Evolutionary conservation across 306 rosid genomes (phyloP).

Genomic region (Fragaria ananassa): DNA sequence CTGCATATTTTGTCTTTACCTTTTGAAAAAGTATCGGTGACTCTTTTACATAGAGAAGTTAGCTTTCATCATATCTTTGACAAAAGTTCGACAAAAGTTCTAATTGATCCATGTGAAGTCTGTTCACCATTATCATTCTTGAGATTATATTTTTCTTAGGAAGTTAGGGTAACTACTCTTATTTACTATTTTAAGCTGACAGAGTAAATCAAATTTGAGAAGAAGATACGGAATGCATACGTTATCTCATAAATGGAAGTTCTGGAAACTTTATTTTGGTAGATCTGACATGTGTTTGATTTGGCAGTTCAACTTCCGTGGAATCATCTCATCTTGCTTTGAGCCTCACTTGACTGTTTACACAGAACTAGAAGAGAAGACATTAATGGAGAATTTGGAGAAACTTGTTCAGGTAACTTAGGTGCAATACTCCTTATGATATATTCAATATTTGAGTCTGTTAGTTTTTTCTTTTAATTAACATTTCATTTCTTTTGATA

Average conservation of each 20-base stretch:
- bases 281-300: slow-evolving; percentile 26
- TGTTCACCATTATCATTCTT: slow-evolving; percentile 6
- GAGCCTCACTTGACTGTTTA: slow-evolving; percentile 93
- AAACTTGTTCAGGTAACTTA: slow-evolving; percentile 89
- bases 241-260: neutral
- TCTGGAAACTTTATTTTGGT: neutral
- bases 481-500: slow-evolving; percentile 28
- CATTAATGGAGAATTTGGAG: slow-evolving; percentile 91
- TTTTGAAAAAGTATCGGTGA: slow-evolving; percentile 5
- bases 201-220: neutral
- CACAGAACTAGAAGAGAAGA: slow-evolving; percentile 93
- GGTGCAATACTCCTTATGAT: slow-evolving; percentile 11
- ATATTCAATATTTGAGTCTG: slow-evolving; percentile 21
- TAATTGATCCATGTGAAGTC: neutral
- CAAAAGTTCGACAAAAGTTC: neutral
- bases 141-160: slow-evolving; percentile 3
- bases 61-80: neutral
- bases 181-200: neutral
- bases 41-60: slow-evolving; percentile 12
- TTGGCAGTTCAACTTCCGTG: slow-evolving; percentile 98
- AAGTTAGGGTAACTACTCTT: slow-evolving; percentile 7
- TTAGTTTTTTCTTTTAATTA: slow-evolving; percentile 13
- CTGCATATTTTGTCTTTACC: slow-evolving; percentile 14
- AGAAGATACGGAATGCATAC: neutral
- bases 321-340: slow-evolving; percentile 97